These are phyloP conservation scores for Daldinia bambusicola DNA, from an alignment of 495 filamentous ascomycete genomes.

Conservation along the genomic window DNA sequence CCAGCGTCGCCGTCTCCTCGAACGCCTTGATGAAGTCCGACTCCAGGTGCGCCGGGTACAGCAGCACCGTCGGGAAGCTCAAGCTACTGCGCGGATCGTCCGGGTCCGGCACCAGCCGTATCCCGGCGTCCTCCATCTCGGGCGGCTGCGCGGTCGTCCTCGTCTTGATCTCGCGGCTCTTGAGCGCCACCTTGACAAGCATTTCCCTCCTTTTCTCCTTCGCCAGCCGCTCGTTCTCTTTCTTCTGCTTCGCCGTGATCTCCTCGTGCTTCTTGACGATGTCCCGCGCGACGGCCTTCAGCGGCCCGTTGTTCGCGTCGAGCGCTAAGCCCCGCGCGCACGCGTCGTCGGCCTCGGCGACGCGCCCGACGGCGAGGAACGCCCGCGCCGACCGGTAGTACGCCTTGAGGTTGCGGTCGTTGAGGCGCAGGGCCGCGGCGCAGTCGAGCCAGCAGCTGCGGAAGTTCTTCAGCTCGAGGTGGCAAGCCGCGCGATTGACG, in stretches of 20 bases:
- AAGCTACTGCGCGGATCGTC: conserved; percentile 75
- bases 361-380: conserved; percentile 74
- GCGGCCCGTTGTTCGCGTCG: conserved; percentile 67
- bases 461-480: conserved; percentile 79
- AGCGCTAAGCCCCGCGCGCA: conserved; percentile 74
- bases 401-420: conserved; percentile 83
- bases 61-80: conserved; percentile 78
- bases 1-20: conserved; percentile 73
- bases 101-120: conserved; percentile 76
- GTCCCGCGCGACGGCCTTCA: conserved; percentile 64
- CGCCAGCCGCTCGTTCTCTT: conserved; percentile 62
- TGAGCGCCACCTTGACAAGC: conserved; percentile 75
- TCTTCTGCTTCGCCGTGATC: conserved; percentile 49
- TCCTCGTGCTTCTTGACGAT: conserved; percentile 60
- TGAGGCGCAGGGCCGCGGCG: conserved; percentile 78
- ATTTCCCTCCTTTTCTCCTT: conserved; percentile 61
- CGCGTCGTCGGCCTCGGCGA: conserved; percentile 80
- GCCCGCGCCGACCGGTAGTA: conserved; percentile 84
- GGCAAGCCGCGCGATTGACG: conserved; percentile 87
- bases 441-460: conserved; percentile 84
- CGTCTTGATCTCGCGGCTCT: conserved; percentile 74
- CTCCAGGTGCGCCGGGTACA: conserved; percentile 82
- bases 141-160: conserved; percentile 75
- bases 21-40: conserved; percentile 91
- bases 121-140: conserved; percentile 80